Percentiles rank a stretch among this genome's conserved stretches.
Conservation (phyloP, 2,329 filamentous ascomycete genomes). For the Chaetomium sp. region DNA sequence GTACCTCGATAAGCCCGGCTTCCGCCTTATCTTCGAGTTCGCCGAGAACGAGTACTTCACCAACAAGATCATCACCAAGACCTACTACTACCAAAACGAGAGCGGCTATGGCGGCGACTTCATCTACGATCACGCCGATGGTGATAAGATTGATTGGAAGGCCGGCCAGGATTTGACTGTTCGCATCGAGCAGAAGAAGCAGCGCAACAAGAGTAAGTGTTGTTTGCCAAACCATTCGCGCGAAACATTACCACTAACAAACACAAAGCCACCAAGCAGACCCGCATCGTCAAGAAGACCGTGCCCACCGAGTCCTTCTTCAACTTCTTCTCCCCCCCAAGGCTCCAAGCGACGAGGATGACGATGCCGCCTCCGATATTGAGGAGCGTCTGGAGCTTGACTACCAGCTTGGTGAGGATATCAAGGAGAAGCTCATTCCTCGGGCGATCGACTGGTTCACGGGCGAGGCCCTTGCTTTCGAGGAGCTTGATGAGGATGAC, state of each 20-base stretch:
- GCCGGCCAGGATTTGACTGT: constrained; percentile 90
- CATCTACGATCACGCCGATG: constrained; percentile 98
- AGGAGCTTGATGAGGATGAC: constrained; percentile 85
- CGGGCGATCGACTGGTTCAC: constrained; percentile 99
- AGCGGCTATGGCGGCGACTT: constrained; percentile 98
- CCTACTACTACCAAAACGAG: constrained; percentile 98
- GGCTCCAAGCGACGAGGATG: constrained; percentile 74
- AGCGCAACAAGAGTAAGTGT: constrained; percentile 93
- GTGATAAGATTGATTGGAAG: constrained; percentile 98
- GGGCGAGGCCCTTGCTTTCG: constrained; percentile 93
- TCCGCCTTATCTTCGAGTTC: constrained; percentile 98
- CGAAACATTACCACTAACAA: constrained; percentile 27
- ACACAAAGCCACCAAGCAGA: constrained; percentile 94
- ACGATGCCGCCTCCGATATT: constrained; percentile 82
- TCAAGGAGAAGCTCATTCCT: constrained; percentile 99
- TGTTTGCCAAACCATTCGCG: not conserved
- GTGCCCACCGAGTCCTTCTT: constrained; percentile 98
- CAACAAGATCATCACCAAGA: constrained; percentile 97
- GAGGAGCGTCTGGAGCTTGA: constrained; percentile 97
- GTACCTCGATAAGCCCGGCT: constrained; percentile 96
- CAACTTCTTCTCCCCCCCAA: constrained; percentile 99
- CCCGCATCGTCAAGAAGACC: constrained; percentile 97
- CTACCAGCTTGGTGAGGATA: constrained; percentile 98
- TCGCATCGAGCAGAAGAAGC: constrained; percentile 97
- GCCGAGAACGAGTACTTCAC: constrained; percentile 93